These are phyloP conservation scores for Cladophialophora chaetospira DNA, from an alignment of 2,329 filamentous ascomycete species.

Conservation along the genomic window DNA sequence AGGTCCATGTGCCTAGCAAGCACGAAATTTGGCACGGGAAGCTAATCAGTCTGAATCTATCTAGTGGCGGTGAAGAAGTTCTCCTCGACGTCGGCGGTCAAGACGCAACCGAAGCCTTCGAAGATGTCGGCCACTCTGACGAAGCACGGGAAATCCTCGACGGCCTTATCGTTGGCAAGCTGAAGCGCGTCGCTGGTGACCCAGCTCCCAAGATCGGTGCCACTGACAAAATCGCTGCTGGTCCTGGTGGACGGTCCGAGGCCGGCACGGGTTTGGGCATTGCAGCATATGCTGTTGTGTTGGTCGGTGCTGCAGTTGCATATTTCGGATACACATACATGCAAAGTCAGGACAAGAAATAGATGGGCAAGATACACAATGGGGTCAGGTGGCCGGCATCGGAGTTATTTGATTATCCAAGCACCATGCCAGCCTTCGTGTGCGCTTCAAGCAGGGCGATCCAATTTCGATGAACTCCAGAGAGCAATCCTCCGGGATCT, in stretches of 20 bases:
- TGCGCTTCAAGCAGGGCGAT: too few species aligned
- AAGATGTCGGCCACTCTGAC: slow-evolving; percentile 98
- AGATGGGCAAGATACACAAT: slow-evolving; percentile 12
- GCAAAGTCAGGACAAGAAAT: slow-evolving; percentile 55
- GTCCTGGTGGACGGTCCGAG: slow-evolving; percentile 41
- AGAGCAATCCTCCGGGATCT: too few species aligned
- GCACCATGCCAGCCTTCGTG: too few species aligned
- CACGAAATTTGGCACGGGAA: slow-evolving; percentile 7
- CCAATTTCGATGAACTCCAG: too few species aligned
- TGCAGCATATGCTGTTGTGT: slow-evolving; percentile 77
- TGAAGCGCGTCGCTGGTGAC: slow-evolving; percentile 87
- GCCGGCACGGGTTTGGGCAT: slow-evolving; percentile 65
- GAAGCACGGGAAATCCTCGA: slow-evolving; percentile 94
- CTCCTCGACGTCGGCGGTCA: slow-evolving; percentile 93
- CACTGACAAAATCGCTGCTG: slow-evolving; percentile 49
- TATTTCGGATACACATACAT: slow-evolving; percentile 87
- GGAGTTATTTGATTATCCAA: too few species aligned
- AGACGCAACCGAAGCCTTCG: slow-evolving; percentile 96
- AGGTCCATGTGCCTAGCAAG: too few species aligned
- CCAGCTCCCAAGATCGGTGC: slow-evolving; percentile 67
- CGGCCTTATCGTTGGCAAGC: slow-evolving; percentile 68
- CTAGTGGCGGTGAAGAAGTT: slow-evolving; percentile 95
- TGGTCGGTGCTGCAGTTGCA: slow-evolving; percentile 73
- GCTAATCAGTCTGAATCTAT: neutral
- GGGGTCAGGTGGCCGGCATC: too few species aligned